Base-by-base conservation (phyloP, 2,329 filamentous ascomycete genomes). In the Apiospora aurea region DNA sequence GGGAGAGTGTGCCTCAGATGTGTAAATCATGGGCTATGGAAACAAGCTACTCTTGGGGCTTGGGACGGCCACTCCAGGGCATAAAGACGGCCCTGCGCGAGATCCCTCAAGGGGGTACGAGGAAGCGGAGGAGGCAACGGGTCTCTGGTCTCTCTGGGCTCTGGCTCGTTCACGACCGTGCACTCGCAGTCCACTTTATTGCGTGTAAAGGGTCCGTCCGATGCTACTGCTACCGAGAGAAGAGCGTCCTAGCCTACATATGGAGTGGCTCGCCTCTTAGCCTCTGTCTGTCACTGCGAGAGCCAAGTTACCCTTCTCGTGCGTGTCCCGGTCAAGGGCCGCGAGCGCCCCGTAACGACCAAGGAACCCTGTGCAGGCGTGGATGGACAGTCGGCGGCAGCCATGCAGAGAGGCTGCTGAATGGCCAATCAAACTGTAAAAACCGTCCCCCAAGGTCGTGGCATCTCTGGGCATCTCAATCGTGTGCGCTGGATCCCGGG, bases 351-450 rank as follows among this genome's bases (percentile, higher is more conserved):
- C 26, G 26, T 38, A 41, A 41, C 57, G 10, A 64, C 8, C 34
- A 41, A 41, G 57, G 57, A 64, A 64, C 34, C 57, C 57, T 64
- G 57, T 34, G 4, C 57, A 41, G 34, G 57, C 21, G 29, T 38
- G 53, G 53, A 38, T 41, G 34, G 34, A 34, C n/a, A 38, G 57
- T 64, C 57, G 11, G 21, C n/a, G 34, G 34, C 57, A n/a, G 57
- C 57, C 57, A 64, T 41, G 57, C 57, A 24, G 18, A 3, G 38
- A 41, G 46, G 46, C 46, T n/a, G 34, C 34, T 14, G 34, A n/a
- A n/a, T 64, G 57, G 57, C 57, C 57, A 64, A 64, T 64, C 57
- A 64, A 64, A 64, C 57, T 41, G 57, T 64, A 64, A 64, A 64
- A 64, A 14, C 41, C 21, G 16, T 41, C 18, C 21, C 34, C 34